These are phyloP conservation scores for Ceratobasidium sp. DNA, from an alignment of 1,284 basidiomycete genomes.

Conservation along the genomic window DNA sequence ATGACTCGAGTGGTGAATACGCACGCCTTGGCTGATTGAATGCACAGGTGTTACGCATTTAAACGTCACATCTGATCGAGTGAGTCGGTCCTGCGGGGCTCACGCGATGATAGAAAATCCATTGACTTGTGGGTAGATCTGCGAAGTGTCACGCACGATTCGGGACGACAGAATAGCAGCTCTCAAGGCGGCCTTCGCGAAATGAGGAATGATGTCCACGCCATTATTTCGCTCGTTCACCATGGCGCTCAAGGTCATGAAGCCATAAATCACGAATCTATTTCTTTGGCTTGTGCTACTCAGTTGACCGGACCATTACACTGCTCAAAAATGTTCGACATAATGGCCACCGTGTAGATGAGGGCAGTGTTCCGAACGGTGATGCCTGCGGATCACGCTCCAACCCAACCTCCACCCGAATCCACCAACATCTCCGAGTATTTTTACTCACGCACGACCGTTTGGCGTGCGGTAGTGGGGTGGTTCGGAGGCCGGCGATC, in stretches of 20 bases:
- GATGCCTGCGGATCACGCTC: not conserved
- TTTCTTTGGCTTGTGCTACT: not conserved
- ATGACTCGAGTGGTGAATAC: not conserved
- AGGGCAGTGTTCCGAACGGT: not conserved
- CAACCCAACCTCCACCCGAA: not conserved
- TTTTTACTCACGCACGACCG: not conserved
- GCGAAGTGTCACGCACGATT: slow-evolving; percentile 5
- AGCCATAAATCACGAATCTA: no score
- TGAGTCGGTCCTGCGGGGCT: slow-evolving; percentile 7
- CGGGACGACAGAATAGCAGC: slow-evolving; percentile 11
- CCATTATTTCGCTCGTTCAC: no score
- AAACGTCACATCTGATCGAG: slow-evolving; percentile 11
- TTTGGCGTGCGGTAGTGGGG: not conserved
- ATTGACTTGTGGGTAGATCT: not conserved
- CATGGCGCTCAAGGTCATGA: no score
- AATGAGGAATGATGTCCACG: no score
- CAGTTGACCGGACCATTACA: not conserved
- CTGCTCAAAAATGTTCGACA: not conserved
- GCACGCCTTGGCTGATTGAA: not conserved
- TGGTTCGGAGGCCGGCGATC: not conserved
- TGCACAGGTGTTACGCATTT: slow-evolving; percentile 6
- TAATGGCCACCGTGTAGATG: not conserved
- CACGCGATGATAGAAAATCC: not conserved
- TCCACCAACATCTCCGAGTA: not conserved
- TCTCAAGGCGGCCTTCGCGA: slow-evolving; percentile 20